These are phyloP conservation scores for Rosa hybrid DNA, from an alignment of 331 rosid genomes.

Conservation along the genomic window DNA sequence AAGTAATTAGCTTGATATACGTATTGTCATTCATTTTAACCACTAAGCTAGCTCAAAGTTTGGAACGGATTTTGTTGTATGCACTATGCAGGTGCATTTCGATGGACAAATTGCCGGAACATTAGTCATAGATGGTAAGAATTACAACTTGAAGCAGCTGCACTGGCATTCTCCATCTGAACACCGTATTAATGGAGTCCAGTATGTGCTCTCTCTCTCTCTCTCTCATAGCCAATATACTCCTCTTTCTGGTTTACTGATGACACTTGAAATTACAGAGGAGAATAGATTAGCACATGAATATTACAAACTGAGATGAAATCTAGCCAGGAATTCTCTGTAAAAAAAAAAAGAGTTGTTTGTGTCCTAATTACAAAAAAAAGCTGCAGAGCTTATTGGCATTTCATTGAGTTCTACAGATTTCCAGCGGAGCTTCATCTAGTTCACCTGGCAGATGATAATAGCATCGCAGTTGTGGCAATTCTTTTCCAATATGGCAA, in stretches of 20 bases:
- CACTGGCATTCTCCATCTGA: conserved; percentile 95
- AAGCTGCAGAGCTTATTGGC: background rate
- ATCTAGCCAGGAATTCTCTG: background rate
- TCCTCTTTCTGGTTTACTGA: background rate
- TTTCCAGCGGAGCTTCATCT: conserved; percentile 69
- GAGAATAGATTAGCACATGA: background rate
- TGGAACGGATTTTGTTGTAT: background rate
- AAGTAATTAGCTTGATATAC: no score
- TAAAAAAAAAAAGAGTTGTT: background rate
- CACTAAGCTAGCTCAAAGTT: background rate
- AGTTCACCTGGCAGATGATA: conserved; percentile 57
- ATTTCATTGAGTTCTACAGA: conserved; percentile 34
- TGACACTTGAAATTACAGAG: background rate
- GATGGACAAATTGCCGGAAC: conserved; percentile 47
- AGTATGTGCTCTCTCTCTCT: conserved; percentile 39
- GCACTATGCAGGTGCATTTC: conserved; percentile 50
- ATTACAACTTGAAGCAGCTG: conserved; percentile 57
- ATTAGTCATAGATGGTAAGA: conserved; percentile 51
- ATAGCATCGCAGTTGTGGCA: conserved; percentile 49
- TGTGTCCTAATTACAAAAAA: background rate
- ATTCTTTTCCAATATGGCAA: conserved; percentile 52
- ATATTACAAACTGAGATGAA: background rate
- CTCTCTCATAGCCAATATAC: background rate
- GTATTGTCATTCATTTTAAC: background rate
- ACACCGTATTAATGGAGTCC: conserved; percentile 56